Evolutionary conservation across 2,329 filamentous ascomycete species (phyloP).

Genomic region (Macrophomina phaseolina): DNA sequence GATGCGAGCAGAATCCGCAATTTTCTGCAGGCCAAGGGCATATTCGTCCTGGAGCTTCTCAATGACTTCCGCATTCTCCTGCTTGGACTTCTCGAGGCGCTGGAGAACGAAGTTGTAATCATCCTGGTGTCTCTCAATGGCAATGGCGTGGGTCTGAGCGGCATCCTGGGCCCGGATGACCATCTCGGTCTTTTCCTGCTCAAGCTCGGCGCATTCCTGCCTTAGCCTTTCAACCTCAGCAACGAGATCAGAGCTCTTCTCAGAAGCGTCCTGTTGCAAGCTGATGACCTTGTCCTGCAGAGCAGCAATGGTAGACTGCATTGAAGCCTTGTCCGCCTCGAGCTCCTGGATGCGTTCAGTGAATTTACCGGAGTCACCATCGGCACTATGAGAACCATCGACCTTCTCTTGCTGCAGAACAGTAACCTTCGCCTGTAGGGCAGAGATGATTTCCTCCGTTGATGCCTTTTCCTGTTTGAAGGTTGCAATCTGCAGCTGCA

Average conservation of each 20-base stretch:
- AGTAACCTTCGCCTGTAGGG: constrained; percentile 16
- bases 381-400: background rate
- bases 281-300: constrained; percentile 24
- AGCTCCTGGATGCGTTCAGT: constrained; percentile 22
- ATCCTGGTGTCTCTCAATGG: constrained; percentile 3
- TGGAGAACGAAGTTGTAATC: constrained; percentile 19
- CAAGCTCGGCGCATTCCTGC: constrained; percentile 12
- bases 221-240: constrained; percentile 24
- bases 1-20: constrained; percentile 11
- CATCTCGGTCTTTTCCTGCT: constrained; percentile 22
- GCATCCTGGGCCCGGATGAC: constrained; percentile 6
- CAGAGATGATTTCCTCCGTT: constrained; percentile 12
- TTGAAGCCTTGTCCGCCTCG: constrained; percentile 19
- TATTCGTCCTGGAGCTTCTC: constrained; percentile 20
- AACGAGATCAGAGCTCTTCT: constrained; percentile 15
- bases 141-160: constrained; percentile 12
- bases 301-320: constrained; percentile 20
- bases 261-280: constrained; percentile 21
- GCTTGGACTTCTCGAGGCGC: background rate
- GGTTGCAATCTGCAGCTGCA: constrained; percentile 12
- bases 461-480: constrained; percentile 24
- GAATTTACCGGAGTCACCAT: background rate
- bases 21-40: constrained; percentile 7
- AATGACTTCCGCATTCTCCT: background rate
- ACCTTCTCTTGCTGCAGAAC: constrained; percentile 14